These are phyloP conservation scores for Phytopythium mirpurense DNA, from an alignment of 352 stramenopile species.

Conservation along the genomic window DNA sequence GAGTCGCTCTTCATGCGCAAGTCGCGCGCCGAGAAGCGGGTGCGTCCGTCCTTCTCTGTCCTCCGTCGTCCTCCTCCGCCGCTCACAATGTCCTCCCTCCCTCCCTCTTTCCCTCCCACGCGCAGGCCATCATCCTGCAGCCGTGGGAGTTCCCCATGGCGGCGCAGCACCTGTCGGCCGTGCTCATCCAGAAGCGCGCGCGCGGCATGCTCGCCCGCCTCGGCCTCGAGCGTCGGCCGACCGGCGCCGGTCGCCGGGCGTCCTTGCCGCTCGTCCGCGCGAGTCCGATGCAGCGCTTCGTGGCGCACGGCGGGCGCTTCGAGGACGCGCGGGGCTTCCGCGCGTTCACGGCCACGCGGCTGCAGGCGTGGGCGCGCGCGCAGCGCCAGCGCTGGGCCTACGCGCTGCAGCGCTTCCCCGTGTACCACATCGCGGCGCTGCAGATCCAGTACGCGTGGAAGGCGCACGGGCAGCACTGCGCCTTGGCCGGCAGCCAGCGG, in stretches of 20 bases:
- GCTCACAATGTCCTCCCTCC: neutral
- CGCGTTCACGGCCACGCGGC: slow-evolving; percentile 43
- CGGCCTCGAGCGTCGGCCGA: slow-evolving; percentile 4
- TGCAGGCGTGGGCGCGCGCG: slow-evolving; percentile 77
- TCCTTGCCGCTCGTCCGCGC: neutral
- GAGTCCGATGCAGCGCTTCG: slow-evolving; percentile 71
- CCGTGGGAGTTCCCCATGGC: slow-evolving; percentile 82
- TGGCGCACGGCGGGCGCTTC: slow-evolving; percentile 43
- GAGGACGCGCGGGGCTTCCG: slow-evolving; percentile 53
- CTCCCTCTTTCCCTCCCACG: no score
- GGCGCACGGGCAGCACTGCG: slow-evolving; percentile 36
- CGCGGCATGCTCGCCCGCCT: slow-evolving; percentile 57
- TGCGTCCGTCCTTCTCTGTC: slow-evolving; percentile 13
- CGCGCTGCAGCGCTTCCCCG: slow-evolving; percentile 39
- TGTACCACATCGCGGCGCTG: slow-evolving; percentile 86
- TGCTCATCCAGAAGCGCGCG: slow-evolving; percentile 73
- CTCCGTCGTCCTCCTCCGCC: neutral
- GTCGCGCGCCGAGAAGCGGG: slow-evolving; percentile 51
- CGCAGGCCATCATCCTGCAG: slow-evolving; percentile 53
- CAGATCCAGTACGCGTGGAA: slow-evolving; percentile 81
- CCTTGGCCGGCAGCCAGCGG: slow-evolving; percentile 18
- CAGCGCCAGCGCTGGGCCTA: slow-evolving; percentile 36
- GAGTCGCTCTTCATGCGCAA: slow-evolving; percentile 83
- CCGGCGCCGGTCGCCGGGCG: neutral
- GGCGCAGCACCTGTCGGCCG: slow-evolving; percentile 67